Conservation (phyloP, 2,329 filamentous ascomycete genomes). For the Pestalotiopsis sp. region DNA sequence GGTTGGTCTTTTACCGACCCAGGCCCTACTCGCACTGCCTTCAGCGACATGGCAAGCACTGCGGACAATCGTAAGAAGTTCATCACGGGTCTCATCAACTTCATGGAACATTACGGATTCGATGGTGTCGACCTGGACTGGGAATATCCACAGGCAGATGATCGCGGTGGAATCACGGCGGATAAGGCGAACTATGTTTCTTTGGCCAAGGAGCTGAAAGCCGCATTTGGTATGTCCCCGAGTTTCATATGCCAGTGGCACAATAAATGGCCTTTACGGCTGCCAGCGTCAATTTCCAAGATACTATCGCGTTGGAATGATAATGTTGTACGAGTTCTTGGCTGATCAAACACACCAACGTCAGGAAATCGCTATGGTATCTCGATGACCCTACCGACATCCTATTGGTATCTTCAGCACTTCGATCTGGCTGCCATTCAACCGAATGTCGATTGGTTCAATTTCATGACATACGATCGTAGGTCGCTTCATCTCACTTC, state of each 20-base stretch:
- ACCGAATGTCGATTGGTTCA: conserved; percentile 11
- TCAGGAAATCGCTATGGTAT: conserved; percentile 11
- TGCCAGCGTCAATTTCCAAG: conserved; percentile 6
- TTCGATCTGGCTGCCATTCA: conserved; percentile 26
- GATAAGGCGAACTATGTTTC: conserved; percentile 24
- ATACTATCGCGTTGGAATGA: not conserved
- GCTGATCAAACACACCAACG: not conserved
- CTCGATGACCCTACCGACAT: conserved; percentile 16
- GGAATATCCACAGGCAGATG: conserved; percentile 24
- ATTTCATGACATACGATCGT: conserved; percentile 39
- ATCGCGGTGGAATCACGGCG: conserved; percentile 22
- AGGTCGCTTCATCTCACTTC: too few species aligned
- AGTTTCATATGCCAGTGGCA: too few species aligned
- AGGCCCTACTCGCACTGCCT: conserved; percentile 14
- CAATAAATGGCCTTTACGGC: not conserved
- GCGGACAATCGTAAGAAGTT: conserved; percentile 13
- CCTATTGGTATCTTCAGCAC: conserved; percentile 25
- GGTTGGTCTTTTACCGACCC: conserved; percentile 32
- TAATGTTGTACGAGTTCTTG: too few species aligned
- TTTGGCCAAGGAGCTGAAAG: conserved; percentile 17
- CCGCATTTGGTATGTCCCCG: too few species aligned
- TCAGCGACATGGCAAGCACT: conserved; percentile 17
- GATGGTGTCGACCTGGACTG: conserved; percentile 38
- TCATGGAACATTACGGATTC: conserved; percentile 20
- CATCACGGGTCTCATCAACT: conserved; percentile 13